These are phyloP conservation scores for Glomus cerebriforme DNA, from an alignment of 192 early-diverging fungal genomes.

Conservation along the genomic window DNA sequence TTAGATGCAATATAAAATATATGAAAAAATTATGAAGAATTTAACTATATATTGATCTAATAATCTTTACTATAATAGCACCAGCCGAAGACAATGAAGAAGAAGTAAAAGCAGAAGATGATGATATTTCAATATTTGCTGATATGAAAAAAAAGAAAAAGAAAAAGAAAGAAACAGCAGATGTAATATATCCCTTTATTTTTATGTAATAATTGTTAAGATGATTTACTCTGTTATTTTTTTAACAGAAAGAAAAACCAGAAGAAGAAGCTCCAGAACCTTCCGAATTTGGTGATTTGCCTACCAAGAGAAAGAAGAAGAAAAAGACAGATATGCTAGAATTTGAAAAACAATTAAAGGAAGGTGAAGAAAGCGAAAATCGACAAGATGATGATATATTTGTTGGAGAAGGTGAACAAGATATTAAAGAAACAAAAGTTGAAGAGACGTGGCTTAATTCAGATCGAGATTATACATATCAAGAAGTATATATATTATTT, in stretches of 20 bases:
- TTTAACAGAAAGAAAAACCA: constrained; percentile 39
- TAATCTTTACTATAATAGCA: background rate
- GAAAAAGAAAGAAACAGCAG: constrained; percentile 60
- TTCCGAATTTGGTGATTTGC: constrained; percentile 60
- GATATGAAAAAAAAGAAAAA: constrained; percentile 92
- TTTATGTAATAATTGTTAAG: background rate
- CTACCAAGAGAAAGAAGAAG: constrained; percentile 68
- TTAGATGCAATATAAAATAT: background rate
- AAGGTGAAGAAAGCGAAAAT: constrained; percentile 74
- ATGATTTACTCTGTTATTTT: background rate
- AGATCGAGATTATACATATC: constrained; percentile 93
- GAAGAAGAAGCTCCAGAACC: constrained; percentile 50
- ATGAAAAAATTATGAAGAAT: background rate
- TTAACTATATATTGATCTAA: background rate
- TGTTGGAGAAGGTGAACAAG: constrained; percentile 49
- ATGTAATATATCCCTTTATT: background rate
- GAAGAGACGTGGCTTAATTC: constrained; percentile 86
- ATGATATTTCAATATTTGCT: constrained; percentile 70
- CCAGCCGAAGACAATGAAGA: background rate
- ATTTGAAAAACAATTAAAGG: constrained; percentile 66
- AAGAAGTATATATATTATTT: constrained; percentile 59
- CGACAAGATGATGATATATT: constrained; percentile 57
- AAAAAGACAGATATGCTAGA: constrained; percentile 83
- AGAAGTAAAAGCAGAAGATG: constrained; percentile 47
- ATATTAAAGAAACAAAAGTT: constrained; percentile 39